Base-by-base conservation (phyloP, 192 early-diverging fungal species). In the Entomortierella chlamydospora region DNA sequence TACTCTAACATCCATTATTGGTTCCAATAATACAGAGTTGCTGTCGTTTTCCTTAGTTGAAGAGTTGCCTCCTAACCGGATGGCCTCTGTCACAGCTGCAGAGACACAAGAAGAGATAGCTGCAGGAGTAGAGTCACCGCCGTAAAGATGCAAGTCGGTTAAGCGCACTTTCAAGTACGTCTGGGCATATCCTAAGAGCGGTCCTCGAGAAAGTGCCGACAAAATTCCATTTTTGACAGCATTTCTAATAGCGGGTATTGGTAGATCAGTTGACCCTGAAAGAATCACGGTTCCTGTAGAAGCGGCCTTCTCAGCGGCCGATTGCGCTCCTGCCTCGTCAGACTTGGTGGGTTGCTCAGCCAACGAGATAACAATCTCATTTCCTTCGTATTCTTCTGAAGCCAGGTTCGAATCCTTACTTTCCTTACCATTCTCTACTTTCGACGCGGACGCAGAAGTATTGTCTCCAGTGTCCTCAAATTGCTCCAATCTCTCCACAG, bases 181-280 rank as follows among this genome's bases (percentile, higher is more conserved):
- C 28, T 96, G 76, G 0, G 94, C 93, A 71, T 92, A 96, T 0
- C 94, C 93, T 2, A 96, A 76, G 15, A 97, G 64, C 1, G 93
- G 86, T 45, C 97, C 97, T 26, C 94, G 87, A 23, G 84, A 85
- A 25, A 96, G 69, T 1, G 91, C 93, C 2, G 85, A 87, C 10
- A 86, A 47, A 26, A 95, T 84, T 33, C 95, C 97, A 7, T 83
- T 87, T 11, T 79, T 73, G 10, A 96, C 68, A 0, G 96, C 91
- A 2, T 15, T 82, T 61, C 45, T 53, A n/a, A 78, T 13, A 23
- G 69, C 61, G 15, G 73, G 67, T 70, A 71, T 59, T 8, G 60
- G 31, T 33, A 67, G 28, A 64, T 68, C 63, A 58, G 58, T 53
- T 17, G 59, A 30, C 11, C 60, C 59, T 26, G 67, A 50, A 2